Conservation (phyloP, 768 basidiomycete genomes). For the Tylopilus vinaceipallidus region DNA sequence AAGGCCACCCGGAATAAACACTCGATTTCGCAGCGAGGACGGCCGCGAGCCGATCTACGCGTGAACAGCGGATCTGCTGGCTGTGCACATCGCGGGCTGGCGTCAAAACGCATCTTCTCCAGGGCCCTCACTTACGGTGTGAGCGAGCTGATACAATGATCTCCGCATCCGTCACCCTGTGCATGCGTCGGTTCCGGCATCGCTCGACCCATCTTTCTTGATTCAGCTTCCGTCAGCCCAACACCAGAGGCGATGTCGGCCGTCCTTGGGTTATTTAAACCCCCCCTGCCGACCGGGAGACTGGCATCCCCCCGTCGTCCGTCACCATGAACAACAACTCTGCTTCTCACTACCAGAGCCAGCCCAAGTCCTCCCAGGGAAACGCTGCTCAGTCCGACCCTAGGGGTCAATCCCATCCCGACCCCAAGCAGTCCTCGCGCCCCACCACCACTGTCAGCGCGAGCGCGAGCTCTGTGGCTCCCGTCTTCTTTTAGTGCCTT, state of each 20-base stretch:
- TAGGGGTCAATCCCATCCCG: constrained; percentile 22
- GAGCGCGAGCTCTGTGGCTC: constrained; percentile 48
- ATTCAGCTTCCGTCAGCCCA: constrained; percentile 17
- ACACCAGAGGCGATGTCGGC: constrained; percentile 30
- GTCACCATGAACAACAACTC: constrained; percentile 25
- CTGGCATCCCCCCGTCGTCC: background rate
- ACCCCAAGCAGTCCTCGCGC: constrained; percentile 24
- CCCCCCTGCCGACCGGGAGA: background rate
- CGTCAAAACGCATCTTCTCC: constrained; percentile 18
- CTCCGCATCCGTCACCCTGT: constrained; percentile 21
- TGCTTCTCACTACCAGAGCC: constrained; percentile 18
- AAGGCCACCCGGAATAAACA: too few species aligned
- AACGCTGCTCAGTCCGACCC: constrained; percentile 25
- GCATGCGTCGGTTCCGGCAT: constrained; percentile 32
- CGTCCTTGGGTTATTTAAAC: constrained; percentile 30
- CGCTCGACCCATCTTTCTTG: constrained; percentile 19
- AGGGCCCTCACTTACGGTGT: constrained; percentile 14
- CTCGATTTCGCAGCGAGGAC: too few species aligned
- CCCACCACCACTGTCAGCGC: constrained; percentile 49
- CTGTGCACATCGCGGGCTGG: constrained; percentile 16
- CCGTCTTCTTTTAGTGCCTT: constrained; percentile 55
- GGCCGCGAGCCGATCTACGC: constrained; percentile 2
- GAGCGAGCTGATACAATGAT: constrained; percentile 18
- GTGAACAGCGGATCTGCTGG: constrained; percentile 17
- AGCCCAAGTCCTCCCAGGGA: constrained; percentile 23